Conservation (phyloP, 441 rosid genomes). For the Populus hybrid region DNA sequence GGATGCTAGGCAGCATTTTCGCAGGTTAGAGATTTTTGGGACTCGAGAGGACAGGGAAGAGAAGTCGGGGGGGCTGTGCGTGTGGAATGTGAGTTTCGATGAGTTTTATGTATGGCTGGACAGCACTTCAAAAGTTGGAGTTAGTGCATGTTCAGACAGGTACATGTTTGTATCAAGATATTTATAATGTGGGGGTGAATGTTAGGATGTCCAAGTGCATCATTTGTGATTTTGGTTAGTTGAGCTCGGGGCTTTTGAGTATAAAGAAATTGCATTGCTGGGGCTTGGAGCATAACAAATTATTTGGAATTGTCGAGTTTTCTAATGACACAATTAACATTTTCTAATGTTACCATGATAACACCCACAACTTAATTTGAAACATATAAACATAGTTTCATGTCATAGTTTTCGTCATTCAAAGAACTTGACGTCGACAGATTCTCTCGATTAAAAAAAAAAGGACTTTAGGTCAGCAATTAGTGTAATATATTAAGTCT, state of each 20-base stretch:
- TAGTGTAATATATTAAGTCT: no score
- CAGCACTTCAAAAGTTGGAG: background rate
- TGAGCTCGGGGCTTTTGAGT: background rate
- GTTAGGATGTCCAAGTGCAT: background rate
- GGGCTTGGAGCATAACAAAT: background rate
- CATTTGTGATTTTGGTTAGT: background rate
- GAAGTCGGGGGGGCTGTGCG: background rate
- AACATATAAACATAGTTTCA: background rate
- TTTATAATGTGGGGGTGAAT: background rate
- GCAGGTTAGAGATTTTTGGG: background rate
- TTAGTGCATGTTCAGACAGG: background rate
- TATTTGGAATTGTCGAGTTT: background rate
- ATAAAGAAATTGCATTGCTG: background rate
- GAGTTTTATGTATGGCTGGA: background rate
- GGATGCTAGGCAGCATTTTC: constrained; percentile 1
- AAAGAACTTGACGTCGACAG: background rate
- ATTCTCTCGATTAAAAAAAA: background rate
- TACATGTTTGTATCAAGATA: background rate
- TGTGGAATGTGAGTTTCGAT: background rate
- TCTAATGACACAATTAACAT: background rate
- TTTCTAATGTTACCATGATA: background rate
- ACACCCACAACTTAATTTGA: background rate
- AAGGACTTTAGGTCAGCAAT: background rate
- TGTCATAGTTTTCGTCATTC: background rate
- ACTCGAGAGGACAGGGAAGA: background rate